phyloP scores from a whole-genome alignment of 805 yeast genomes.

The Blastobotrys parvus region DNA sequence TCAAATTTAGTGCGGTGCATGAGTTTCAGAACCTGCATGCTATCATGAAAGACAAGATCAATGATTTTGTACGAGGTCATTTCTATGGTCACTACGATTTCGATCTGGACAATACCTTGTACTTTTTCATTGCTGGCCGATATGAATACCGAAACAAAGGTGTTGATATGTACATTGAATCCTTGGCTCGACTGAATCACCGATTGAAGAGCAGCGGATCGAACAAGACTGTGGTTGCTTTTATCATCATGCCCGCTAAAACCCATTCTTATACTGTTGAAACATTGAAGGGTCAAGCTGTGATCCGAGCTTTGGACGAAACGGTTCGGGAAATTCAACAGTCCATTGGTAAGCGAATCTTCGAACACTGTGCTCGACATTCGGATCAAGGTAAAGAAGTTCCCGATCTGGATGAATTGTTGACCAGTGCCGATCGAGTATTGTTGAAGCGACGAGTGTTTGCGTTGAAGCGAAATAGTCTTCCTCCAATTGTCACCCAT shows the following conservation, averaged over 20 bases:
- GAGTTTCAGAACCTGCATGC: slow-evolving; percentile 97
- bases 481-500: slow-evolving; percentile 96
- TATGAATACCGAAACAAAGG: slow-evolving; percentile 96
- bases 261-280: slow-evolving; percentile 93
- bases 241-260: slow-evolving; percentile 95
- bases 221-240: slow-evolving; percentile 90
- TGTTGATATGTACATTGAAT: slow-evolving; percentile 88
- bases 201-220: slow-evolving; percentile 73
- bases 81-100: slow-evolving; percentile 95
- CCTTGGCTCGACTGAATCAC: slow-evolving; percentile 87
- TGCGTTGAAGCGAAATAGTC: slow-evolving; percentile 79
- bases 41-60: slow-evolving; percentile 77
- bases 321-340: slow-evolving; percentile 84
- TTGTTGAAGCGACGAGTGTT: slow-evolving; percentile 84
- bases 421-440: slow-evolving; percentile 82
- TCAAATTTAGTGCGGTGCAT: slow-evolving; percentile 94
- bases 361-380: slow-evolving; percentile 80
- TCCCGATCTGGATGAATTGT: slow-evolving; percentile 68
- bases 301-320: slow-evolving; percentile 79
- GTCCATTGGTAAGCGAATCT: slow-evolving; percentile 75
- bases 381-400: slow-evolving; percentile 53
- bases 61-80: slow-evolving; percentile 93
- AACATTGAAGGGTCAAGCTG: slow-evolving; percentile 94
- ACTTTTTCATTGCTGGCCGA: slow-evolving; percentile 94
- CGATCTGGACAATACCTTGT: slow-evolving; percentile 85